Base-by-base conservation (phyloP, 208 protist genomes). In the Acanthamoeba divionensis region DNA sequence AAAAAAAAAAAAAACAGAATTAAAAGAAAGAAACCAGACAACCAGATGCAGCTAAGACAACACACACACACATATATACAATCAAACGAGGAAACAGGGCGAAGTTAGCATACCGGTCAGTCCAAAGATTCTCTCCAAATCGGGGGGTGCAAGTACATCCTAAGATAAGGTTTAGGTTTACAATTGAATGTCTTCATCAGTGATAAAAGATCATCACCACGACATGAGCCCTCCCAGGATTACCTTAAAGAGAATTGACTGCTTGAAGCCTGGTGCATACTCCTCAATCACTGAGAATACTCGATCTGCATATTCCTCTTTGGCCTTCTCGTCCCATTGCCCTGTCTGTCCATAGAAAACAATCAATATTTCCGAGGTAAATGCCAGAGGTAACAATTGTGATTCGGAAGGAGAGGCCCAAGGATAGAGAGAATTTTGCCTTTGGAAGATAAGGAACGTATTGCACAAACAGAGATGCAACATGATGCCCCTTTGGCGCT, bases 381-480 rank as follows among this genome's bases (percentile, higher is more conserved):
- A n/a, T n/a, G n/a, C n/a, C n/a, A n/a, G 5, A 41, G 36, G 36
- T 41, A 41, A 6, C 36, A 41, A 5, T 6, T 41, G 36, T 41
- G 36, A 41, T 41, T 41, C 36, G 36, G 50, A 77, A 86, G 69
- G 79, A 52, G 24, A n/a, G 36, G 36, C 36, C 36, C 36, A 41
- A 5, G 36, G 36, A 41, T 41, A 1, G 36, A 41, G 36, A 41
- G 5, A 85, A 82, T 90, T 29, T 44, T 26, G 21, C 73, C 31
- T 24, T 50, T 31, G 89, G 83, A 38, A 90, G 24, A 82, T 94
- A 96, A 13, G 94, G 94, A 4, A 92, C 92, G 71, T 95, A 96
- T 90, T 95, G 93, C 31, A 91, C 90, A 87, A 96, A 96, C 31
- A 96, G 80, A 31, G 62, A 71, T 10, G 89, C 83, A 7, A 96